A percentile compares a stretch with the other conserved stretches of the same genome.
Conservation (phyloP, 345 rosid genomes). For the Camelina hispida region DNA sequence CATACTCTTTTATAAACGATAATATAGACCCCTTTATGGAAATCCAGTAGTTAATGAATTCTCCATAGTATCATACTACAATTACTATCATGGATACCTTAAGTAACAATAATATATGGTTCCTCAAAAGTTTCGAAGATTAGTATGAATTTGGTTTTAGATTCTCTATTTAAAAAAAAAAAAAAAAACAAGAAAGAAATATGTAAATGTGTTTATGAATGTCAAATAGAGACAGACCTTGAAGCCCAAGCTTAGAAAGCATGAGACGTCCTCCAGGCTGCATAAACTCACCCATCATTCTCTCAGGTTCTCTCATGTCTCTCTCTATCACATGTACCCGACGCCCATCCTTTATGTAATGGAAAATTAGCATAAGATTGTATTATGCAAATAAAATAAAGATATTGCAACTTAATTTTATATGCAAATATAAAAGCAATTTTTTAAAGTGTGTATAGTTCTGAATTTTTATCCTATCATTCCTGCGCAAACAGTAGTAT, state of each 20-base stretch:
- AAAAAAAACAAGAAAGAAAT: neutral
- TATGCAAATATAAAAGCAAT: too few relatives aligned
- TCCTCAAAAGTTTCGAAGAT: too few relatives aligned
- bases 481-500: too few relatives aligned
- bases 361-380: neutral
- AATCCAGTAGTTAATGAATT: neutral
- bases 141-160: neutral
- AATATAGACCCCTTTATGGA: neutral
- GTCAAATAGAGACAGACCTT: conserved; percentile 42
- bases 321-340: conserved; percentile 67
- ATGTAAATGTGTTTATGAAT: neutral
- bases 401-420: neutral
- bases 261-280: conserved; percentile 71
- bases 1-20: neutral
- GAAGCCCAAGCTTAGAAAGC: conserved; percentile 60
- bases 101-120: neutral
- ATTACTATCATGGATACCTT: neutral
- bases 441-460: too few relatives aligned
- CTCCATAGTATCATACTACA: neutral
- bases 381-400: neutral
- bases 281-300: conserved; percentile 68
- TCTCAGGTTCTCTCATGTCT: conserved; percentile 61
- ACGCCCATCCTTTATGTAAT: conserved; percentile 59
- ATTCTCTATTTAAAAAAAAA: neutral
- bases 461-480: too few relatives aligned